A percentile compares a stretch with the other conserved stretches of the same genome.
phyloP scores from a whole-genome alignment of 306 rosid species.

The Dicorynia guianensis region DNA sequence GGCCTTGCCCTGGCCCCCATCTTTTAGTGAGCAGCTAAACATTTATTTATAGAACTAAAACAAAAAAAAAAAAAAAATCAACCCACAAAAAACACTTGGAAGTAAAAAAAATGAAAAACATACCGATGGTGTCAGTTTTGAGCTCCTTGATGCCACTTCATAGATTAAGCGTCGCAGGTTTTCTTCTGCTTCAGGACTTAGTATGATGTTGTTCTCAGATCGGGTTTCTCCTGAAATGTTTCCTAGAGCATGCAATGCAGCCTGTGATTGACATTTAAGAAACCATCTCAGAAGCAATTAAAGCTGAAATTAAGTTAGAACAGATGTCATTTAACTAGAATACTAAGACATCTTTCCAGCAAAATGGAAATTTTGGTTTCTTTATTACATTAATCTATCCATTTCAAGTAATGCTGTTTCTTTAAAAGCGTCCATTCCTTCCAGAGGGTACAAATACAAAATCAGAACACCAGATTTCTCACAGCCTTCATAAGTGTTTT shows the following conservation, averaged over 20 bases:
- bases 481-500: neutral
- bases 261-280: constrained; percentile 55
- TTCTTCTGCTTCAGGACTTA: constrained; percentile 75
- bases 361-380: constrained; percentile 5
- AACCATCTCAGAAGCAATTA: constrained; percentile 15
- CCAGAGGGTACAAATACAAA: constrained; percentile 6
- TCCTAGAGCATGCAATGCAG: constrained; percentile 91
- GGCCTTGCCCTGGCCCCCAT: neutral
- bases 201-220: constrained; percentile 57
- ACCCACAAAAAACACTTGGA: constrained; percentile 19
- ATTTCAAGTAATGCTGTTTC: constrained; percentile 5
- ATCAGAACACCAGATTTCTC: neutral
- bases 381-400: neutral
- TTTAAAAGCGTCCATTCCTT: constrained; percentile 1
- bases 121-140: constrained; percentile 85
- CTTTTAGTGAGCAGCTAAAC: constrained; percentile 9
- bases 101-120: constrained; percentile 27
- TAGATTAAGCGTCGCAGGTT: constrained; percentile 67
- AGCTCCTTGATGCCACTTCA: constrained; percentile 71
- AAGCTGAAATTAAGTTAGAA: constrained; percentile 10
- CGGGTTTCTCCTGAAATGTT: constrained; percentile 83
- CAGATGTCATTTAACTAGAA: constrained; percentile 13
- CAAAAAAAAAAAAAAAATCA: neutral
- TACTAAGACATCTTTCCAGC: constrained; percentile 5
- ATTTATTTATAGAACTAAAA: constrained; percentile 1